These are phyloP conservation scores for Lepidium campestre DNA, from an alignment of 441 rosid species.

Conservation along the genomic window DNA sequence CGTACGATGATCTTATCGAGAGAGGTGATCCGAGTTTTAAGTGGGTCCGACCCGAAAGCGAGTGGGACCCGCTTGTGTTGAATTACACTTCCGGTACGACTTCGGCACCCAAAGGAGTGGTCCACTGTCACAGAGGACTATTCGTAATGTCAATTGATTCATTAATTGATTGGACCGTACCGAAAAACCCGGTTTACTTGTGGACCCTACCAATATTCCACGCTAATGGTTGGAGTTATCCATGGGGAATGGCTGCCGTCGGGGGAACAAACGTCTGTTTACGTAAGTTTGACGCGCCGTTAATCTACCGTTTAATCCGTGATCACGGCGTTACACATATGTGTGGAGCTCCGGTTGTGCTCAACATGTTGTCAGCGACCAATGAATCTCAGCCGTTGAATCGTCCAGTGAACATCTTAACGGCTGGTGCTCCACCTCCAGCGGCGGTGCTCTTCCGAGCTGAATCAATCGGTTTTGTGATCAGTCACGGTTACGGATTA, in stretches of 20 bases:
- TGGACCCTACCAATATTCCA: constrained; percentile 88
- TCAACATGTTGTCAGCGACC: constrained; percentile 62
- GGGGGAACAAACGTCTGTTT: constrained; percentile 73
- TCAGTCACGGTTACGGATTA: constrained; percentile 73
- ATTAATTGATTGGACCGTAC: constrained; percentile 59
- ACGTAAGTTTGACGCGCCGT: constrained; percentile 48
- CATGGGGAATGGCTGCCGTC: constrained; percentile 79
- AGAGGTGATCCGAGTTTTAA: constrained; percentile 41
- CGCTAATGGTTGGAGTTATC: constrained; percentile 70
- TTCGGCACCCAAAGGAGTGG: constrained; percentile 78
- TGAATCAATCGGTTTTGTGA: constrained; percentile 60
- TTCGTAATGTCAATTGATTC: constrained; percentile 39
- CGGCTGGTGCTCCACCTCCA: constrained; percentile 88
- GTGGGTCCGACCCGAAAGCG: constrained; percentile 50
- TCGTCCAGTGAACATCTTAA: constrained; percentile 46
- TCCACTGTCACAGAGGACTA: constrained; percentile 59
- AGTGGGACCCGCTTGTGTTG: constrained; percentile 46
- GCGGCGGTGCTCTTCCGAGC: constrained; percentile 53
- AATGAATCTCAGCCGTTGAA: constrained; percentile 22
- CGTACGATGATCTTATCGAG: constrained; percentile 37
- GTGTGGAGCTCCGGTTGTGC: constrained; percentile 84
- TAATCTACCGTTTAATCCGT: constrained; percentile 38
- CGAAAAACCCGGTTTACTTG: constrained; percentile 59
- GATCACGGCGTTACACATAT: constrained; percentile 66
- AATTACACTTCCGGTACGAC: constrained; percentile 84